Percentiles rank a stretch among this genome's conserved stretches.
phyloP scores from a whole-genome alignment of 768 basidiomycete species.

The Leucogyrophana mollusca region DNA sequence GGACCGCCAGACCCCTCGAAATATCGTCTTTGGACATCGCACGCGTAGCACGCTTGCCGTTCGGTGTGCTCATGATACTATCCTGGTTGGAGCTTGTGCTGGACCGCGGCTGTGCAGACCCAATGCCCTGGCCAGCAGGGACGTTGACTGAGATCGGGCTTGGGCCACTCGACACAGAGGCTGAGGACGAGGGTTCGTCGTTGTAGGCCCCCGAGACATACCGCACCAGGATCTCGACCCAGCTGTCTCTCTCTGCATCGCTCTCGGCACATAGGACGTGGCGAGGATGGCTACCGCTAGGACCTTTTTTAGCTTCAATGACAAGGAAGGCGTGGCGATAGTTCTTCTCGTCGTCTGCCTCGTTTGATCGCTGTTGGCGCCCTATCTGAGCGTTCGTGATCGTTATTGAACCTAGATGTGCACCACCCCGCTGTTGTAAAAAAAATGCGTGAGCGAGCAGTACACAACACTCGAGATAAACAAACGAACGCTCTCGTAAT shows the following conservation, averaged over 20 bases:
- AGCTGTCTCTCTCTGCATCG: slow-evolving; percentile 87
- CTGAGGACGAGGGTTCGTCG: slow-evolving; percentile 57
- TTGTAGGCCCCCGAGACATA: slow-evolving; percentile 83
- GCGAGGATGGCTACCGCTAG: slow-evolving; percentile 66
- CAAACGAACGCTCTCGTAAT: slow-evolving; percentile 90
- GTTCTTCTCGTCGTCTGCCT: slow-evolving; percentile 81
- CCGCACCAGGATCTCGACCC: slow-evolving; percentile 92
- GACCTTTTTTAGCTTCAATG: slow-evolving; percentile 80
- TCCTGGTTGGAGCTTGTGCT: slow-evolving; percentile 51
- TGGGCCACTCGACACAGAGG: slow-evolving; percentile 33
- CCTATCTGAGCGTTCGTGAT: slow-evolving; percentile 96
- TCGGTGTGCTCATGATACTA: slow-evolving; percentile 13
- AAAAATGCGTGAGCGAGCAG: slow-evolving; percentile 10
- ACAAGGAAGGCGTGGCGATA: slow-evolving; percentile 98
- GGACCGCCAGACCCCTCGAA: slow-evolving; percentile 50
- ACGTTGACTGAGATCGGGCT: slow-evolving; percentile 23
- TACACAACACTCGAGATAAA: slow-evolving; percentile 4
- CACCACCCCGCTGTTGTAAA: slow-evolving; percentile 72
- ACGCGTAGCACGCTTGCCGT: slow-evolving; percentile 35
- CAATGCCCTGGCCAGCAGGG: slow-evolving; percentile 22
- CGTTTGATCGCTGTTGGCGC: slow-evolving; percentile 74
- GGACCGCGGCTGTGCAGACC: slow-evolving; percentile 49
- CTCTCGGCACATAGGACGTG: slow-evolving; percentile 98
- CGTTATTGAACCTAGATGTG: slow-evolving; percentile 85
- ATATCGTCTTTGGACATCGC: slow-evolving; percentile 61